Conservation (phyloP, 139 green algal species). For the Chlorella sp. region DNA sequence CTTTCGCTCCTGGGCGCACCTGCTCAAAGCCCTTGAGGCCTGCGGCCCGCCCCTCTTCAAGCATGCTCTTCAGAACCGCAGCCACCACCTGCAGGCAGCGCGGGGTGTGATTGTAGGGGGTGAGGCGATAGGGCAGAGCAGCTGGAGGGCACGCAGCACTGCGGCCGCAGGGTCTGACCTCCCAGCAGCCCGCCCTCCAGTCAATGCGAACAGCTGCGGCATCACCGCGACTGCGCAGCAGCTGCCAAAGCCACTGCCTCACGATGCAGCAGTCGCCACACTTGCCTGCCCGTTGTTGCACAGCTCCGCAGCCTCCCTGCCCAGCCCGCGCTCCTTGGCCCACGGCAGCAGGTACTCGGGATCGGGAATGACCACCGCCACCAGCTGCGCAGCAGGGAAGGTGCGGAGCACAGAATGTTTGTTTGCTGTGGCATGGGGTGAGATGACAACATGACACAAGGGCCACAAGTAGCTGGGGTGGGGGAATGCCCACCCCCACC, state of each 20-base stretch:
- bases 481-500: no score
- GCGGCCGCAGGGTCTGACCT: no score
- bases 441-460: no score
- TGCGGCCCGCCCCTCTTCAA: constrained; percentile 82
- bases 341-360: constrained; percentile 90
- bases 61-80: constrained; percentile 80
- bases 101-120: background rate
- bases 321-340: constrained; percentile 75
- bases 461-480: no score
- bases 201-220: no score
- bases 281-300: constrained; percentile 20
- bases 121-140: no score
- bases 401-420: no score
- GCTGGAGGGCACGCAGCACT: no score
- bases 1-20: constrained; percentile 58
- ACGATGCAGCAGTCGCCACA: no score
- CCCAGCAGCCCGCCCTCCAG: background rate
- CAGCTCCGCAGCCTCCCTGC: constrained; percentile 32
- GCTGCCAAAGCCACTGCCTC: no score
- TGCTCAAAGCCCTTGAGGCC: constrained; percentile 91
- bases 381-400: constrained; percentile 69
- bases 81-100: constrained; percentile 54
- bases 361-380: constrained; percentile 94
- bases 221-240: background rate
- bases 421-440: no score